Conservation (phyloP, 306 rosid genomes). For the Rubus parviflorus region DNA sequence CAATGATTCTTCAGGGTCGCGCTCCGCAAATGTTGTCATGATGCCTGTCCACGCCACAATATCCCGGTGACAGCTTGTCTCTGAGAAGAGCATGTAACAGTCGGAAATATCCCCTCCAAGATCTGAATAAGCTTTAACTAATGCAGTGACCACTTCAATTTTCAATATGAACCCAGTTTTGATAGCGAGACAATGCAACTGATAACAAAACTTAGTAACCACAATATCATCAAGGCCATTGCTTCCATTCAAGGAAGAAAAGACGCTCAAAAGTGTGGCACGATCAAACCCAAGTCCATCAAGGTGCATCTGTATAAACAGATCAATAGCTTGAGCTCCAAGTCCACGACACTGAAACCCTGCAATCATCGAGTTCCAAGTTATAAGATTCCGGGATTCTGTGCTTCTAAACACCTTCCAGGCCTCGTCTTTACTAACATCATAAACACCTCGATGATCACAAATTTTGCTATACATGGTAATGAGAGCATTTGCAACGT, state of each 20-base stretch:
- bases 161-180: constrained; percentile 57
- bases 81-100: constrained; percentile 68
- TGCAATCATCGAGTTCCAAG: constrained; percentile 93
- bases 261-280: constrained; percentile 58
- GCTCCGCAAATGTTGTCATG: constrained; percentile 61
- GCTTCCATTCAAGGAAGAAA: constrained; percentile 53
- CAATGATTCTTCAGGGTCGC: constrained; percentile 68
- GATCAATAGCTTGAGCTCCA: constrained; percentile 48
- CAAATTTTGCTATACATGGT: constrained; percentile 68
- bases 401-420: constrained; percentile 65
- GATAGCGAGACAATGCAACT: constrained; percentile 63
- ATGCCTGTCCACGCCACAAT: constrained; percentile 85
- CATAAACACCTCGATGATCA: constrained; percentile 27
- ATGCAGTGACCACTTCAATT: constrained; percentile 68
- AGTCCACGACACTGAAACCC: constrained; percentile 66
- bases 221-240: constrained; percentile 22
- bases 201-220: constrained; percentile 47
- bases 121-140: constrained; percentile 66
- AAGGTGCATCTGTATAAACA: constrained; percentile 58
- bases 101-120: constrained; percentile 56
- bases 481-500: constrained; percentile 80
- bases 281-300: constrained; percentile 65
- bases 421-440: constrained; percentile 43
- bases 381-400: constrained; percentile 53
- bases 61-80: constrained; percentile 54